These are phyloP conservation scores for Pseudogymnoascus sp. DNA, from an alignment of 2,329 filamentous ascomycete species.

Conservation along the genomic window DNA sequence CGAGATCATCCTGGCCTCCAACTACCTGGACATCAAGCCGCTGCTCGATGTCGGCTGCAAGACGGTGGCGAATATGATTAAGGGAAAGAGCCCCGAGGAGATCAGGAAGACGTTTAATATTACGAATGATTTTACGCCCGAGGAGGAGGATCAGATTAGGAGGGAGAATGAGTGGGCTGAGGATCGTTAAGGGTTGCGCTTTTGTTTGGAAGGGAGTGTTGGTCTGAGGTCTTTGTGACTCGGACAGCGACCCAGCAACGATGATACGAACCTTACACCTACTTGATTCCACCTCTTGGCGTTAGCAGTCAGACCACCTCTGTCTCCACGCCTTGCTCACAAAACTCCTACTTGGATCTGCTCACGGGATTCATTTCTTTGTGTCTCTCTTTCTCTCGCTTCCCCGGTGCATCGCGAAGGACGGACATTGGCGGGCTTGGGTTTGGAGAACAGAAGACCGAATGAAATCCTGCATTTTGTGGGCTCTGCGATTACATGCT, in stretches of 20 bases:
- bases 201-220: neutral
- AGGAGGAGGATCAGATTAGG: conserved; percentile 97
- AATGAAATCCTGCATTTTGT: too few species aligned
- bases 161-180: conserved; percentile 89
- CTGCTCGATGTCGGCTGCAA: conserved; percentile 98
- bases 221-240: too few species aligned
- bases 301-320: neutral
- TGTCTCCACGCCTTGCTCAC: neutral
- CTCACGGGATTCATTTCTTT: neutral
- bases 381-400: neutral
- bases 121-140: conserved; percentile 96
- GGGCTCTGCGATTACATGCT: too few species aligned
- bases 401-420: too few species aligned
- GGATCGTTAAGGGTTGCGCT: conserved; percentile 51
- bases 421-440: too few species aligned
- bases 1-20: conserved; percentile 95
- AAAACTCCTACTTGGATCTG: neutral
- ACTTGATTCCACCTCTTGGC: neutral
- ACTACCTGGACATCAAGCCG: conserved; percentile 98
- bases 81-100: conserved; percentile 98
- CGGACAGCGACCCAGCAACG: neutral
- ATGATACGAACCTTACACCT: neutral
- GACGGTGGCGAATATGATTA: conserved; percentile 99
- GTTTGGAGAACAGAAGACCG: too few species aligned
- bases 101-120: conserved; percentile 99